A percentile compares a stretch with the other conserved stretches of the same genome.
Evolutionary conservation across 139 green algal species (phyloP).

Genomic region (Parachlorella kessleri): DNA sequence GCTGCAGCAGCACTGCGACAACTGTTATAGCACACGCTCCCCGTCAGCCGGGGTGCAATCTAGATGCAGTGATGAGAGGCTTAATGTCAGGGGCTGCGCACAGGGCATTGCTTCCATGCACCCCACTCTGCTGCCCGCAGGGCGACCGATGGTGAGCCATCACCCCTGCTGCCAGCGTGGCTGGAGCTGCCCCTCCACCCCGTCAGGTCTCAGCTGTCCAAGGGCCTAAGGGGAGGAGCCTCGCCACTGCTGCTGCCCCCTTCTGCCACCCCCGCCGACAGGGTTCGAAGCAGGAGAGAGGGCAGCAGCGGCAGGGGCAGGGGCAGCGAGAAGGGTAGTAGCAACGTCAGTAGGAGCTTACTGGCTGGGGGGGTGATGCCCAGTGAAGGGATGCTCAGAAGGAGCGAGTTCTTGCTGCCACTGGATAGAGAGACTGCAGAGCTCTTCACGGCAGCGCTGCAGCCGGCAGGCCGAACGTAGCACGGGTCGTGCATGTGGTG

Average conservation of each 20-base stretch:
- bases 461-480: no score
- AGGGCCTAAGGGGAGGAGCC: conserved; percentile 43
- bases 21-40: no score
- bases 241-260: conserved; percentile 60
- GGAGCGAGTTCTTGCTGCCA: conserved; percentile 74
- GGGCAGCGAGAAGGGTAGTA: neutral
- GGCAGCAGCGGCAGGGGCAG: neutral
- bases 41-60: no score
- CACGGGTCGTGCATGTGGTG: no score
- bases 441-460: conserved; percentile 14
- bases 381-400: conserved; percentile 41
- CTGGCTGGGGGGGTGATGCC: conserved; percentile 54
- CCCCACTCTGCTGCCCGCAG: neutral
- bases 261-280: neutral
- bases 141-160: conserved; percentile 48
- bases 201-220: conserved; percentile 8
- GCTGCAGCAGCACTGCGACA: no score
- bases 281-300: neutral
- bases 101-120: neutral
- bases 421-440: conserved; percentile 43
- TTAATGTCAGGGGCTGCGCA: no score
- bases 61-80: no score
- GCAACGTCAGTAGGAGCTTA: no score
- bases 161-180: conserved; percentile 75
- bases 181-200: conserved; percentile 68